phyloP scores from a whole-genome alignment of 192 early-diverging fungal species.

The Ramicandelaber brevisporus region DNA sequence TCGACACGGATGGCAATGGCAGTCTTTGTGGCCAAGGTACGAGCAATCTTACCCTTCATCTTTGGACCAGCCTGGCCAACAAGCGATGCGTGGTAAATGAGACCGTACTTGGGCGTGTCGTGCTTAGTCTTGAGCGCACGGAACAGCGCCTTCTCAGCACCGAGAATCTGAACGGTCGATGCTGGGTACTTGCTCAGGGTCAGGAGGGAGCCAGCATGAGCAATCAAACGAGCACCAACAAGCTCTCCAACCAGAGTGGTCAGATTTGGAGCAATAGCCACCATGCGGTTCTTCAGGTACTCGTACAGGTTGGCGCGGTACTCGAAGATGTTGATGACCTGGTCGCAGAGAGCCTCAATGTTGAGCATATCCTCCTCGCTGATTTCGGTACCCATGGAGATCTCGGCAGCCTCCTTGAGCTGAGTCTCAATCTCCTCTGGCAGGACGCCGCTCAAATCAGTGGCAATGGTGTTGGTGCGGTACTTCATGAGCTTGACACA shows the following conservation, averaged over 20 bases:
- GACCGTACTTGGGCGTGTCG: conserved; percentile 95
- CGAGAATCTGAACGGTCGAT: conserved; percentile 95
- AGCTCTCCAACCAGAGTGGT: conserved; percentile 93
- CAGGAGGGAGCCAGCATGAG: conserved; percentile 89
- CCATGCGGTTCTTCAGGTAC: conserved; percentile 95
- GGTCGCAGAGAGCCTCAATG: conserved; percentile 79
- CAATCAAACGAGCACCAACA: conserved; percentile 91
- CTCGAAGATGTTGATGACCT: conserved; percentile 85
- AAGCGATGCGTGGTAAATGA: conserved; percentile 92
- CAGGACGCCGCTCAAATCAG: conserved; percentile 58
- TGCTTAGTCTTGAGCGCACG: conserved; percentile 96
- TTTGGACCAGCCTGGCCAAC: conserved; percentile 91
- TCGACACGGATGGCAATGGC: conserved; percentile 75
- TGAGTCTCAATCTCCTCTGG: conserved; percentile 80
- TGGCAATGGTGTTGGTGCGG: conserved; percentile 51
- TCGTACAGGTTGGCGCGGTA: conserved; percentile 88
- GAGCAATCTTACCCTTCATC: conserved; percentile 95
- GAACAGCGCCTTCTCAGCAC: conserved; percentile 99
- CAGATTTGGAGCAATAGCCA: conserved; percentile 65
- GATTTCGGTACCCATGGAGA: conserved; percentile 98
- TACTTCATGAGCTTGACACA: conserved; percentile 75
- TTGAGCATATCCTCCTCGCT: conserved; percentile 91
- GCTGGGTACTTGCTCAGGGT: conserved; percentile 96
- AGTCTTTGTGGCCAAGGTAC: conserved; percentile 77
- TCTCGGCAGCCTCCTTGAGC: conserved; percentile 89